phyloP scores from a whole-genome alignment of 2,329 filamentous ascomycete species.

The Xylariomycetidae sp. region DNA sequence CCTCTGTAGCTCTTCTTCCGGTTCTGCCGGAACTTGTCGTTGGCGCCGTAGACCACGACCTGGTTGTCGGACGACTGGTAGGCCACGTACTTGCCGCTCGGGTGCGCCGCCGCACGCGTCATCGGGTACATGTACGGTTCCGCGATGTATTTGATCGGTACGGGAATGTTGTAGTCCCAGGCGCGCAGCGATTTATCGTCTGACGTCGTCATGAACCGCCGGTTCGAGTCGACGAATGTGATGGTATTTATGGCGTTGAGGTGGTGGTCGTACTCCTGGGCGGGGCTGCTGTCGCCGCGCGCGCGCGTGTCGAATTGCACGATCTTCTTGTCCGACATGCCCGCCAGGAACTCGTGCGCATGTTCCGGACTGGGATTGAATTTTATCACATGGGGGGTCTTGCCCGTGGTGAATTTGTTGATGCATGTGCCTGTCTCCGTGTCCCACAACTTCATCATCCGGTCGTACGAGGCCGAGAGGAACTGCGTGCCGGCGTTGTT shows the following conservation, averaged over 20 bases:
- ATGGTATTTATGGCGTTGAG: slow-evolving; percentile 97
- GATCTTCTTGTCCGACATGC: slow-evolving; percentile 99
- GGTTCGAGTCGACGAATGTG: slow-evolving; percentile 89
- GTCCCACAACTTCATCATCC: slow-evolving; percentile 97
- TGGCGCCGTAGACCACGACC: slow-evolving; percentile 90
- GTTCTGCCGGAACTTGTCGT: slow-evolving; percentile 95
- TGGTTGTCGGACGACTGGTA: slow-evolving; percentile 95
- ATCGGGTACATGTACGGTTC: slow-evolving; percentile 98
- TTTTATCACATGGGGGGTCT: slow-evolving; percentile 89
- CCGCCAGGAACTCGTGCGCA: slow-evolving; percentile 86
- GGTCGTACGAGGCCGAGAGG: slow-evolving; percentile 87
- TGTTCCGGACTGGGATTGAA: slow-evolving; percentile 81
- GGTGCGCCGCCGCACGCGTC: slow-evolving; percentile 79
- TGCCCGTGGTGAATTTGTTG: slow-evolving; percentile 85
- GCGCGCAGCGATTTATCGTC: slow-evolving; percentile 95
- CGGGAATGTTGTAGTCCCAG: slow-evolving; percentile 98
- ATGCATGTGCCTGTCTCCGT: slow-evolving; percentile 90
- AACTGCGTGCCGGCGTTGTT: slow-evolving; percentile 78
- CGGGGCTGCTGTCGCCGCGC: slow-evolving; percentile 67
- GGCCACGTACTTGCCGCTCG: slow-evolving; percentile 87
- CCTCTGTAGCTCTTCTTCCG: slow-evolving; percentile 94
- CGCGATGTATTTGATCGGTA: slow-evolving; percentile 97
- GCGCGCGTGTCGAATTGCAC: slow-evolving; percentile 90
- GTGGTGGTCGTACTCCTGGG: slow-evolving; percentile 98
- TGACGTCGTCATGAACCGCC: slow-evolving; percentile 95